Base-by-base conservation (phyloP, 345 rosid genomes). In the Syzygium oleosum region DNA sequence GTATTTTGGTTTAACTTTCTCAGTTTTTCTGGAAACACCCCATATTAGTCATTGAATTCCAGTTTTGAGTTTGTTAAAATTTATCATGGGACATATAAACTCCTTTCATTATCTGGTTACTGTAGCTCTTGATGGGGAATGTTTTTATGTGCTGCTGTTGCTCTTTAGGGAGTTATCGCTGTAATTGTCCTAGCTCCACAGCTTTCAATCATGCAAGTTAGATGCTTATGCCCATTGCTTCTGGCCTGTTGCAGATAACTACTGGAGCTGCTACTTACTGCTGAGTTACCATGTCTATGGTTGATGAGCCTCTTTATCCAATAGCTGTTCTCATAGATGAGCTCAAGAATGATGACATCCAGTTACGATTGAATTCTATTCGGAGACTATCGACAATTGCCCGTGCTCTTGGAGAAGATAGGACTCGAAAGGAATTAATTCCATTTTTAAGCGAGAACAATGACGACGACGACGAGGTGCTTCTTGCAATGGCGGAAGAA, bases 381-480 rank as follows among this genome's bases (percentile, higher is more conserved):
- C 95, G 98, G 34, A 93, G 98, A 85, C 89, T 97, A 41, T 96
- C 99, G 52, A 97, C 99, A 1, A 97, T 97, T 58, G 99, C 99
- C 6, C 98, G 98, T 65, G 99, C 99, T 27, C 99, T 97, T 65
- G 99, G 99, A 31, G 99, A 97, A 91, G 99, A 97, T 84, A 92
- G 98, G 84, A 96, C 99, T 0, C 92, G 99, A 85, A 97, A 95
- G 93, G 99, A 97, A 88, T 88, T 97, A 65, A 95, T 97, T 84
- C 99, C 99, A 0, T 97, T 97, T 87, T 87, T 96, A 86, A 94
- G 98, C 34, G 99, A 97, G 91, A 97, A 96, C 92, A 97, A 96
- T 89, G 99, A 97, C 7, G 99, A 97, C 56, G 99, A 97, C 46
- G 98, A 97, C 34, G 99, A 97, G 93, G 99, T 97, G 51, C 99